phyloP scores from a whole-genome alignment of 2,329 filamentous ascomycete species.

The Ophiostoma pallidulum region DNA sequence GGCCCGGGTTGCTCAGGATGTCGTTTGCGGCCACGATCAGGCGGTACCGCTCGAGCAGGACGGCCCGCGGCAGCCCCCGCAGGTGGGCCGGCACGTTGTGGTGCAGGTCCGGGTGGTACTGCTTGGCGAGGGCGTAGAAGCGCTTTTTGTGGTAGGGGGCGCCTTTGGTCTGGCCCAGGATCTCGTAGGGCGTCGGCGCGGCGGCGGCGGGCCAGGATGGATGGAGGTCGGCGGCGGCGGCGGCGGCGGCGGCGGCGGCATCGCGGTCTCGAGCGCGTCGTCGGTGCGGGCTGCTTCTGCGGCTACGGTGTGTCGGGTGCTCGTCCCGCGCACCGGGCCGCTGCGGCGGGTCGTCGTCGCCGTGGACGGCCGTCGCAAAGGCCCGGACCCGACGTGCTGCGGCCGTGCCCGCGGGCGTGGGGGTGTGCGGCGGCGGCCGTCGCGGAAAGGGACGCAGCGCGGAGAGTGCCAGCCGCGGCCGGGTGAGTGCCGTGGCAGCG shows the following conservation, averaged over 20 bases:
- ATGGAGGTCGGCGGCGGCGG: constrained; percentile 54
- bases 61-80: constrained; percentile 44
- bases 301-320: no score
- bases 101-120: constrained; percentile 81
- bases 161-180: constrained; percentile 51
- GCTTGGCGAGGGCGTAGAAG: constrained; percentile 87
- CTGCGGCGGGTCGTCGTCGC: no score
- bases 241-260: constrained; percentile 27
- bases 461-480: not conserved
- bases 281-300: not conserved
- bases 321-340: no score
- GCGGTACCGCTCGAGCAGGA: constrained; percentile 79
- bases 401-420: no score
- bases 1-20: constrained; percentile 72
- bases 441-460: not conserved
- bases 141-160: constrained; percentile 70
- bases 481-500: not conserved
- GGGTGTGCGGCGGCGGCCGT: no score
- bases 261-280: not conserved
- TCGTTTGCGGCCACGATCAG: constrained; percentile 81
- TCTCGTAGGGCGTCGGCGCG: constrained; percentile 78
- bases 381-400: not conserved
- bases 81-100: constrained; percentile 25
- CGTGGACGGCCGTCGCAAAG: constrained; percentile 10
- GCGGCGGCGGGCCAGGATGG: constrained; percentile 38